Percentiles rank a stretch among this genome's conserved stretches.
phyloP scores from a whole-genome alignment of 2,329 filamentous ascomycete species.

The Colletotrichum somersetense region DNA sequence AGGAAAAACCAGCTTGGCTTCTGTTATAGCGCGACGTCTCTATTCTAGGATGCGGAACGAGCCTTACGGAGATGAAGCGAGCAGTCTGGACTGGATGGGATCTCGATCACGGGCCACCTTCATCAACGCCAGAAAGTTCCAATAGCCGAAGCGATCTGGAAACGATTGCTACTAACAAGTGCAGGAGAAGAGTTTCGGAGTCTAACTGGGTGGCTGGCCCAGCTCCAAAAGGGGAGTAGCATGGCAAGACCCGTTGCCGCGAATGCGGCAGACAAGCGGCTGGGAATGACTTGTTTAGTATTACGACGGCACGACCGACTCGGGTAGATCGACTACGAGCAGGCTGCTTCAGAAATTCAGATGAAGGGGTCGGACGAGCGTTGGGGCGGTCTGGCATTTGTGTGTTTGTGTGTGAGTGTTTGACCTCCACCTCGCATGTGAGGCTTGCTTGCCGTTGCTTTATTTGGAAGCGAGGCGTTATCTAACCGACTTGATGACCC shows the following conservation, averaged over 20 bases:
- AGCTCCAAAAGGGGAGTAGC: neutral
- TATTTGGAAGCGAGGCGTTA: neutral
- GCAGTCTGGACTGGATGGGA: neutral
- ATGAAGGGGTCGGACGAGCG: constrained; percentile 24
- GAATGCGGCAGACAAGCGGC: neutral
- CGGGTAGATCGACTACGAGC: constrained; percentile 11
- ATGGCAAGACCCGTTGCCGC: too few species aligned
- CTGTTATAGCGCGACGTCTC: neutral
- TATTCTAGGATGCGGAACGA: neutral
- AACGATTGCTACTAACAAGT: neutral
- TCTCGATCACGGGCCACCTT: neutral
- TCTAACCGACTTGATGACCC: too few species aligned
- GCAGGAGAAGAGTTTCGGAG: neutral
- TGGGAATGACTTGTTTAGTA: neutral
- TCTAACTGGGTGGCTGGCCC: too few species aligned
- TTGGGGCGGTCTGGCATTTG: neutral
- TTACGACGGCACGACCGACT: neutral
- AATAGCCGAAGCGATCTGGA: neutral
- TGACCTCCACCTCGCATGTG: neutral
- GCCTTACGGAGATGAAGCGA: neutral
- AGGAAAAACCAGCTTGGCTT: neutral
- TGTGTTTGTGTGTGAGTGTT: neutral
- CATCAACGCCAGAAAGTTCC: neutral
- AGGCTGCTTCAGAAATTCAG: constrained; percentile 3
- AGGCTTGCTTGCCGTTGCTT: neutral